Conservation (phyloP, 139 green algal genomes). For the Spirogloea muscicola region DNA sequence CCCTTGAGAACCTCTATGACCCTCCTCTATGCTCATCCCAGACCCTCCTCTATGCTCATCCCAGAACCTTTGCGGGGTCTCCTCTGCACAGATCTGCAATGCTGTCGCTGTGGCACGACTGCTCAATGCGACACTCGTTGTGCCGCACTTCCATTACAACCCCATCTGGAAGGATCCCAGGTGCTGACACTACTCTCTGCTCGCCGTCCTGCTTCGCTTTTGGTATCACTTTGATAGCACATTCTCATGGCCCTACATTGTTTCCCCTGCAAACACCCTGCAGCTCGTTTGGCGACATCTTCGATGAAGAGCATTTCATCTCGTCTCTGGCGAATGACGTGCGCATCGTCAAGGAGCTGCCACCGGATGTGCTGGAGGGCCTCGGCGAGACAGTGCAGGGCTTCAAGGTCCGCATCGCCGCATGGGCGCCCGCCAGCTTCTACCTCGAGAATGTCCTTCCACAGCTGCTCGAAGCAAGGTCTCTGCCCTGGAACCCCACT, state of each 20-base stretch:
- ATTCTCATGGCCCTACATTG: too few species aligned
- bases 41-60: too few species aligned
- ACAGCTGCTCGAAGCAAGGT: too few species aligned
- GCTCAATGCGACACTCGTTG: constrained; percentile 35
- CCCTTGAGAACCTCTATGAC: background rate
- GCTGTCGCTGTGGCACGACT: constrained; percentile 17
- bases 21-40: background rate
- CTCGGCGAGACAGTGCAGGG: too few species aligned
- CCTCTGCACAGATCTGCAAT: constrained; percentile 34
- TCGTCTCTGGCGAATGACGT: constrained; percentile 13
- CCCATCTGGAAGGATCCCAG: constrained; percentile 44
- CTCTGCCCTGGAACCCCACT: constrained; percentile 11
- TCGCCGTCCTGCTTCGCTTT: too few species aligned
- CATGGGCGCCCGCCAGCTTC: constrained; percentile 23
- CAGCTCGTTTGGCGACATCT: constrained; percentile 34
- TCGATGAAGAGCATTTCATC: constrained; percentile 22
- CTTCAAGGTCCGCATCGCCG: too few species aligned
- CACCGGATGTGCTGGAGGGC: too few species aligned
- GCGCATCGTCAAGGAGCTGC: constrained; percentile 7
- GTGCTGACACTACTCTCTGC: too few species aligned
- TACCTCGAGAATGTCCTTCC: constrained; percentile 45
- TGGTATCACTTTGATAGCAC: too few species aligned
- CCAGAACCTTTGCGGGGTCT: background rate
- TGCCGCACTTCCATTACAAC: constrained; percentile 37
- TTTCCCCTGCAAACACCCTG: too few species aligned